Evolutionary conservation across 2,329 filamentous ascomycete species (phyloP), one percentile per base, ranked within the genome.

Genomic region (Fusarium piperis): DNA sequence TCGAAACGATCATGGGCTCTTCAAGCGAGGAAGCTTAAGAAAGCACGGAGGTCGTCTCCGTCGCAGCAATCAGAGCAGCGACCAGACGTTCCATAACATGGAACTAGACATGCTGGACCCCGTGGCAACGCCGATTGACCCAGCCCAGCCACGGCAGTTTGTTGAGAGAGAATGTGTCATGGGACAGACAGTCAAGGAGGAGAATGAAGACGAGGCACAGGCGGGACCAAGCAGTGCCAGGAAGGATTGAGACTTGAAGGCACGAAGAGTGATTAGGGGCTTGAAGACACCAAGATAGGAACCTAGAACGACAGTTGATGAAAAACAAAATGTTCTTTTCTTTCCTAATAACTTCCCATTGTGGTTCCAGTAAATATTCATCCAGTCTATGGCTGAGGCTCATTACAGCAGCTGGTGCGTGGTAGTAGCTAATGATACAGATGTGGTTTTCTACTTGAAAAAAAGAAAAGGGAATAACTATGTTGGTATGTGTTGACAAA

Each of bases 131-230:
- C 67, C 62, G 3, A 61, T 63, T 9, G 65, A 62, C 13, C 53
- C 70, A 11, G 61, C 69, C 13, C 69, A 67, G 26, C 65, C 62
- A 23, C 55, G 44, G 16, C 73, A 72, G 26, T 71, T 71, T 41
- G 62, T 64, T 32, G 80, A 83, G 59, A 79, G 79, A 51, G 79
- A 81, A 28, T 80, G 80, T 65, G 77, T 81, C 58, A 79, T 81
- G 74, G 80, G 80, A 18, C 83, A 81, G 73, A 78, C 78, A 2
- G 75, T 83, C 30, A 73, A 74, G 32, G 81, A 84, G 62, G 80
- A 81, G 60, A 75, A 65, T 30, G 79, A 78, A 52, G 73, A 75
- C 12, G 72, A 75, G 46, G 69, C 33, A 30, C 64, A 59, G 39
- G 46, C 66, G 26, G 51, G 65, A 10, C 65, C 63, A 8, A 70